Base-by-base conservation (phyloP, 495 filamentous ascomycete genomes). In the Annulohypoxylon stygium region DNA sequence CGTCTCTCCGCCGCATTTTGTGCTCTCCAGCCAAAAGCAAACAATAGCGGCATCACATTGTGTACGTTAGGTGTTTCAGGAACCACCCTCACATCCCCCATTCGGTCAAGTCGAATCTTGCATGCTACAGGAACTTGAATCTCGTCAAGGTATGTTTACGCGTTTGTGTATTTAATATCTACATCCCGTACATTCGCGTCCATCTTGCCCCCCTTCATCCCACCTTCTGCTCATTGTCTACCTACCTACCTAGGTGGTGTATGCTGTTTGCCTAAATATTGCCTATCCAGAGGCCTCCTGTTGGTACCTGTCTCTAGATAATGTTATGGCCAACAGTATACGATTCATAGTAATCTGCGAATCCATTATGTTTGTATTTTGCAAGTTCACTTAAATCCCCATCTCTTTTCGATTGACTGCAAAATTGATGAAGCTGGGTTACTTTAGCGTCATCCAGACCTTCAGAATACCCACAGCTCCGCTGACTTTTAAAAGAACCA, bases 401-500 rank as follows among this genome's bases (percentile, higher is more conserved):
- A 3, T 51, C 43, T 36, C 8, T 25, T 14, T 4, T 43, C 43
- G 36, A 10, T 41, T 30, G 43, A 30, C 34, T 59, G 23, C 37
- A 11, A 47, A 54, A 39, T 65, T 73, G 48, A 73, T 54, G 23
- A 50, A 61, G 54, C 50, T 50, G 43, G 23, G 33, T 60, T n/a
- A 8, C 39, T 51, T 26, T 70, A 74, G 71, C 48, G 55, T 63
- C 41, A 43, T 59, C 69, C 33, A 69, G 61, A 51, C 55, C 48
- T 16, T 68, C 41, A 50, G 41, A 50, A 69, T 74, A 74, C 71
- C 65, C 71, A 69, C 66, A 65, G 41, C 66, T 67, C 34, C 20
- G 33, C 61, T 50, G 61, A 57, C 50, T 61, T 61, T 48, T 33
- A 66, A 51, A 48, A 57, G 33, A 47, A 10, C 66, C 67, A 69